Conservation (phyloP, 1,139 yeast species). For the Wickerhamomyces sp. region DNA sequence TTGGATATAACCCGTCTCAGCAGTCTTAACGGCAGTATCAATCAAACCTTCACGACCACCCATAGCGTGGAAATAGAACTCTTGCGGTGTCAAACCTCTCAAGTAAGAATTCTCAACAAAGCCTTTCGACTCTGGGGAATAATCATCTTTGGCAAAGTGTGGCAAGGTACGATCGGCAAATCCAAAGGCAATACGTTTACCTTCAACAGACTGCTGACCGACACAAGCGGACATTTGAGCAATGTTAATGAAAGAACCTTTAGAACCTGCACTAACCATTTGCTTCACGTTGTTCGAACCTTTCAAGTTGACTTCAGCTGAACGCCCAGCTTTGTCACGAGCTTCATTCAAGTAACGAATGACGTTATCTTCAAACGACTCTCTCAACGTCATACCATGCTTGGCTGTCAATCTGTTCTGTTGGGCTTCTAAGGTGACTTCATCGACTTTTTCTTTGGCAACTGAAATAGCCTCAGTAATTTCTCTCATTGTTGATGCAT, state of each 20-base stretch:
- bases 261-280: slow-evolving; percentile 99
- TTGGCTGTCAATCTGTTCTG: slow-evolving; percentile 83
- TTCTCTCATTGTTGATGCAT: slow-evolving; percentile 89
- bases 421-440: slow-evolving; percentile 88
- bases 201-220: slow-evolving; percentile 99
- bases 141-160: slow-evolving; percentile 96
- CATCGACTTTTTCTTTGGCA: slow-evolving; percentile 91
- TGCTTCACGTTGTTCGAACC: slow-evolving; percentile 95
- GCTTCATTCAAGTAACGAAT: slow-evolving; percentile 95
- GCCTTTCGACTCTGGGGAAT: slow-evolving; percentile 97
- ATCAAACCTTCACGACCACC: slow-evolving; percentile 99
- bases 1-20: slow-evolving; percentile 98
- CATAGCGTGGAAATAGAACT: slow-evolving; percentile 99
- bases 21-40: slow-evolving; percentile 98
- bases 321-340: slow-evolving; percentile 98
- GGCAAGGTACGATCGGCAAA: slow-evolving; percentile 95
- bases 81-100: slow-evolving; percentile 98
- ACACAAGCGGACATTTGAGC: slow-evolving; percentile 99
- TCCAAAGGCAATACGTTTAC: slow-evolving; percentile 98
- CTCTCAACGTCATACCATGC: slow-evolving; percentile 99
- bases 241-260: slow-evolving; percentile 97
- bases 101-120: slow-evolving; percentile 95
- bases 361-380: slow-evolving; percentile 95
- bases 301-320: slow-evolving; percentile 94
- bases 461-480: slow-evolving; percentile 89